Evolutionary conservation across 2,329 filamentous ascomycete species (phyloP).

Genomic region (Neurospora crassa): DNA sequence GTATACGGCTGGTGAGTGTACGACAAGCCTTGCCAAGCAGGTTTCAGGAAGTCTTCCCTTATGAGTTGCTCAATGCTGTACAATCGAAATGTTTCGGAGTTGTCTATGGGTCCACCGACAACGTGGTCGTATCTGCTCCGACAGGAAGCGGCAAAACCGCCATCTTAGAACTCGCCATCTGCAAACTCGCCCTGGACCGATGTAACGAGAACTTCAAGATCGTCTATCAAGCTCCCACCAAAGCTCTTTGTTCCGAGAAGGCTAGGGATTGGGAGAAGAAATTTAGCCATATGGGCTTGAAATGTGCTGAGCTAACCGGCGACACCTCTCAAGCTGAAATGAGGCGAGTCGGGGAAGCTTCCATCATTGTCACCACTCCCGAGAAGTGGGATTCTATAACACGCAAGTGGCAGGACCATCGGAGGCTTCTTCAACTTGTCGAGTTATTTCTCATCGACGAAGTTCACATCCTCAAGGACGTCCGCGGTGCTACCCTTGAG

Average conservation of each 20-base stretch:
- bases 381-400: conserved; percentile 92
- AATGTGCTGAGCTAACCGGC: conserved; percentile 71
- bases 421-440: conserved; percentile 62
- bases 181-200: conserved; percentile 51
- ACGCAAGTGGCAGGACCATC: conserved; percentile 75
- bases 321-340: conserved; percentile 64
- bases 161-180: conserved; percentile 74
- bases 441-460: conserved; percentile 80
- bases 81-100: conserved; percentile 69
- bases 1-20: conserved; percentile 30
- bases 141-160: conserved; percentile 82
- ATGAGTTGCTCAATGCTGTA: conserved; percentile 68
- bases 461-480: conserved; percentile 76
- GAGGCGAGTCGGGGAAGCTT: conserved; percentile 59
- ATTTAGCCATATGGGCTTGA: conserved; percentile 56
- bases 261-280: conserved; percentile 70
- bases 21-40: conserved; percentile 54
- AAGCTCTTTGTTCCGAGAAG: conserved; percentile 70
- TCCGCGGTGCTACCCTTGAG: conserved; percentile 70
- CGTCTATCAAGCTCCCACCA: conserved; percentile 77
- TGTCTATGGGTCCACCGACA: conserved; percentile 60
- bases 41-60: conserved; percentile 61
- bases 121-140: conserved; percentile 70
- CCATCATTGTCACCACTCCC: conserved; percentile 78
- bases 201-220: conserved; percentile 61